Evolutionary conservation across 805 yeast species (phyloP).

Genomic region (Ogataea glucozyma): DNA sequence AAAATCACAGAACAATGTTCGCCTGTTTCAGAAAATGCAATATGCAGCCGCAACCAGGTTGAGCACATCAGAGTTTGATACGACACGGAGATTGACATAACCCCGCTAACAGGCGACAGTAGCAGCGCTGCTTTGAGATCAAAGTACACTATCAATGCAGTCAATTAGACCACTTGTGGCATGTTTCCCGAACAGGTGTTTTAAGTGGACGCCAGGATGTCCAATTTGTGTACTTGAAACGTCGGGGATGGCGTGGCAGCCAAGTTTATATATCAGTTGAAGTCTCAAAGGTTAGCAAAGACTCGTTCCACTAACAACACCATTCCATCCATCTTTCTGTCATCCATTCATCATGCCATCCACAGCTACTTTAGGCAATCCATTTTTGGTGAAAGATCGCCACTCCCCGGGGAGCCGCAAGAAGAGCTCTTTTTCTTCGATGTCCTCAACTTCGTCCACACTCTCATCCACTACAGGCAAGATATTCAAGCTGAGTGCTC

Average conservation of each 20-base stretch:
- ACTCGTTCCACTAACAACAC: no score
- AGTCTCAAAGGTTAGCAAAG: neutral
- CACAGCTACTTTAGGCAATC: neutral
- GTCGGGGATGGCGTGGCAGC: neutral
- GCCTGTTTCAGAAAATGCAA: neutral
- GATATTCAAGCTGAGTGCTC: slow-evolving; percentile 12
- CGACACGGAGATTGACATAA: neutral
- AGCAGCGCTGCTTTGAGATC: neutral
- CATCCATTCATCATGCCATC: neutral
- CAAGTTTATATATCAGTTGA: neutral
- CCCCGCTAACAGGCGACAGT: neutral
- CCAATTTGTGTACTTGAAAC: neutral
- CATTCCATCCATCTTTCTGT: neutral
- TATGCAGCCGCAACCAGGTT: neutral
- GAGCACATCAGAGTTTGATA: neutral
- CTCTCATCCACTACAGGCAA: slow-evolving; percentile 7
- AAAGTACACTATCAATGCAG: no score
- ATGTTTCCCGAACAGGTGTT: neutral
- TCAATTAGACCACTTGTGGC: neutral
- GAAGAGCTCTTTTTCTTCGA: slow-evolving; percentile 1
- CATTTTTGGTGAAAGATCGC: slow-evolving; percentile 2
- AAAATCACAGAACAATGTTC: neutral
- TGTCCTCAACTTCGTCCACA: slow-evolving; percentile 7
- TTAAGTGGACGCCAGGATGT: neutral
- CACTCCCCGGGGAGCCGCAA: neutral